Conservation (phyloP, 2,329 filamentous ascomycete species). For the Ilyonectria sp. region DNA sequence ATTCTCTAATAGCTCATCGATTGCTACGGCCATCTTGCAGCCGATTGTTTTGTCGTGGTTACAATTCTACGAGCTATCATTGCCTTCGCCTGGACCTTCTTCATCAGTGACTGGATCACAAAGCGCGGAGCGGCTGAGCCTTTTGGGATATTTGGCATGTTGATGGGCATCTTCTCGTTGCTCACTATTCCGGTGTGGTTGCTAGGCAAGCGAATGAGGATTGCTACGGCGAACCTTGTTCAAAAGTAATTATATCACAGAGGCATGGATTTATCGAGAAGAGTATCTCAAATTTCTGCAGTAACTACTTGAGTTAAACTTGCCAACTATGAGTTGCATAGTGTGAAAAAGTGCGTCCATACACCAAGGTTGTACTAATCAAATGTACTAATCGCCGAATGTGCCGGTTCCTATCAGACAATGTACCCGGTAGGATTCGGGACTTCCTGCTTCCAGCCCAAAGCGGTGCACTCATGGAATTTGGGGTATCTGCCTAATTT, state of each 20-base stretch:
- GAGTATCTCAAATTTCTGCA: too few relatives aligned
- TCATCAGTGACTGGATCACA: slow-evolving; percentile 64
- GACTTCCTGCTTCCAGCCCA: too few relatives aligned
- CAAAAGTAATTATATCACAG: not conserved
- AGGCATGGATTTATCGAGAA: too few relatives aligned
- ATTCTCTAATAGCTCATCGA: slow-evolving; percentile 61
- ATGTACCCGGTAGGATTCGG: too few relatives aligned
- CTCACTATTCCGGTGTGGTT: slow-evolving; percentile 54
- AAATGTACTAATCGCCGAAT: too few relatives aligned
- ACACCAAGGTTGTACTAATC: too few relatives aligned
- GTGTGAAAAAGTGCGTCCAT: too few relatives aligned
- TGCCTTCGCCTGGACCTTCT: slow-evolving; percentile 69
- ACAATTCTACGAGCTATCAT: slow-evolving; percentile 65
- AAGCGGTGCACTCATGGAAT: too few relatives aligned
- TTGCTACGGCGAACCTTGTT: slow-evolving; percentile 46
- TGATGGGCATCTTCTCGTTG: slow-evolving; percentile 65
- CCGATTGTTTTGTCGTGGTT: slow-evolving; percentile 69
- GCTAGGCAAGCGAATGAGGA: slow-evolving; percentile 56
- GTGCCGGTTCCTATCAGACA: too few relatives aligned
- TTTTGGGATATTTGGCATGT: slow-evolving; percentile 67
- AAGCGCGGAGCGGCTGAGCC: slow-evolving; percentile 60
- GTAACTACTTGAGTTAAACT: too few relatives aligned
- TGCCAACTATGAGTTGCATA: too few relatives aligned
- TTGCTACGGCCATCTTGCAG: slow-evolving; percentile 61
- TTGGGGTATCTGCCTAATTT: too few relatives aligned